Percentiles rank a stretch among this genome's conserved stretches.
These are phyloP conservation scores for Amphirosellinia nigrospora DNA, from an alignment of 495 filamentous ascomycete species.

Conservation along the genomic window DNA sequence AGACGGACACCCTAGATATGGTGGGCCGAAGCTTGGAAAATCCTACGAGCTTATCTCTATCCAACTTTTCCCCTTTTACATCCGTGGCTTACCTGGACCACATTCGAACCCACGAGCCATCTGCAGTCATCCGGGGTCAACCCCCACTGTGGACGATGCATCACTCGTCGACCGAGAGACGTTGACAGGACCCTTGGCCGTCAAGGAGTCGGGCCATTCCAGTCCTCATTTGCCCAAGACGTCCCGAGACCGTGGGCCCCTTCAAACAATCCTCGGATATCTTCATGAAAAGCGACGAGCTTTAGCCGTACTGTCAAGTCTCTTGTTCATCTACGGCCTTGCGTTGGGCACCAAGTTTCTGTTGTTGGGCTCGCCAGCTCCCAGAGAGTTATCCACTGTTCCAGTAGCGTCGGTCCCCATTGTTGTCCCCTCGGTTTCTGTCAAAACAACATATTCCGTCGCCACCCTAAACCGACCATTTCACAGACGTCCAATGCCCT, in stretches of 20 bases:
- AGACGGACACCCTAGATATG: constrained; percentile 37
- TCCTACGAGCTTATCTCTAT: constrained; percentile 39
- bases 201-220: not conserved
- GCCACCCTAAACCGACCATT: constrained; percentile 21
- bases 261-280: constrained; percentile 11
- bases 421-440: constrained; percentile 25
- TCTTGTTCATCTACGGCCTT: constrained; percentile 31
- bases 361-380: constrained; percentile 26
- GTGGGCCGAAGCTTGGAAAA: constrained; percentile 38
- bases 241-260: not conserved
- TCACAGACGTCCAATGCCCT: constrained; percentile 33
- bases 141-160: not conserved
- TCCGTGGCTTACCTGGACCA: constrained; percentile 24
- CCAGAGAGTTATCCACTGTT: constrained; percentile 37
- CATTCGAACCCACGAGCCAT: constrained; percentile 19
- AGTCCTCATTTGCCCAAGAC: not conserved
- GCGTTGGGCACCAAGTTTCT: constrained; percentile 31
- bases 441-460: constrained; percentile 20
- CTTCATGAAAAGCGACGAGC: constrained; percentile 23
- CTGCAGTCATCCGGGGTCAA: constrained; percentile 13
- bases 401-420: constrained; percentile 39
- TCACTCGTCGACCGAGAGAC: not conserved
- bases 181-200: not conserved
- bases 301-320: constrained; percentile 30
- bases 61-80: constrained; percentile 27